A percentile compares a stretch with the other conserved stretches of the same genome.
Conservation (phyloP, 2,329 filamentous ascomycete genomes). For the Calonectria crousiana region DNA sequence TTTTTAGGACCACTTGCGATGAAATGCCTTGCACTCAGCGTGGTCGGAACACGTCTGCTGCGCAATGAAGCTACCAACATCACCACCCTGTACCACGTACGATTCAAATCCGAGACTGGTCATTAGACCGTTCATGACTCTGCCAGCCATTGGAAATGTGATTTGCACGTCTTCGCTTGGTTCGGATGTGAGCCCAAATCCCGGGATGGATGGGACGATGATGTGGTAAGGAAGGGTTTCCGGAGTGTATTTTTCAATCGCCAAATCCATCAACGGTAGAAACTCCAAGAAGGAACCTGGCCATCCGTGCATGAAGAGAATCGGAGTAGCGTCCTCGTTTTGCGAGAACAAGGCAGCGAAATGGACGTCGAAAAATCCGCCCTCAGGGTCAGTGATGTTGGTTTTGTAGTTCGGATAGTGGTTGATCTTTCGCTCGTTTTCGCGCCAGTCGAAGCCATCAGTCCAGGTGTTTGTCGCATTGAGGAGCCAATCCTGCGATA, state of each 20-base stretch:
- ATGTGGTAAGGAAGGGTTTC: conserved; percentile 68
- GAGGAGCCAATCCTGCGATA: neutral
- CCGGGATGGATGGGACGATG: conserved; percentile 67
- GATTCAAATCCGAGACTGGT: conserved; percentile 64
- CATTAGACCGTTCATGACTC: conserved; percentile 65
- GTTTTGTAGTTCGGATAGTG: conserved; percentile 2
- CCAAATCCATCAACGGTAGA: conserved; percentile 60
- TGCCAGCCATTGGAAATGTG: conserved; percentile 50
- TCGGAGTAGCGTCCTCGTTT: conserved; percentile 61
- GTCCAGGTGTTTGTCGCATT: conserved; percentile 3
- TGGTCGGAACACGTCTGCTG: neutral
- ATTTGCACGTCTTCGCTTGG: conserved; percentile 41
- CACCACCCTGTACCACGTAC: conserved; percentile 69
- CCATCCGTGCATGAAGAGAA: conserved; percentile 68
- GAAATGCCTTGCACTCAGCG: neutral
- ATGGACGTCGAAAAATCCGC: conserved; percentile 52
- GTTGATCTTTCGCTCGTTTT: neutral
- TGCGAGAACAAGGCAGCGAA: conserved; percentile 68
- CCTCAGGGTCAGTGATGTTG: neutral
- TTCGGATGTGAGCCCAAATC: conserved; percentile 63
- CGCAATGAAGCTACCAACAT: conserved; percentile 59
- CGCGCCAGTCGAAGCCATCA: neutral
- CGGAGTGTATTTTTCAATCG: conserved; percentile 61
- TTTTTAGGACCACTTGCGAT: neutral
- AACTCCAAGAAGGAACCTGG: conserved; percentile 68